A percentile compares a stretch with the other conserved stretches of the same genome.
These are phyloP conservation scores for Mucor piriformis DNA, from an alignment of 371 early-diverging fungal genomes.

Conservation along the genomic window DNA sequence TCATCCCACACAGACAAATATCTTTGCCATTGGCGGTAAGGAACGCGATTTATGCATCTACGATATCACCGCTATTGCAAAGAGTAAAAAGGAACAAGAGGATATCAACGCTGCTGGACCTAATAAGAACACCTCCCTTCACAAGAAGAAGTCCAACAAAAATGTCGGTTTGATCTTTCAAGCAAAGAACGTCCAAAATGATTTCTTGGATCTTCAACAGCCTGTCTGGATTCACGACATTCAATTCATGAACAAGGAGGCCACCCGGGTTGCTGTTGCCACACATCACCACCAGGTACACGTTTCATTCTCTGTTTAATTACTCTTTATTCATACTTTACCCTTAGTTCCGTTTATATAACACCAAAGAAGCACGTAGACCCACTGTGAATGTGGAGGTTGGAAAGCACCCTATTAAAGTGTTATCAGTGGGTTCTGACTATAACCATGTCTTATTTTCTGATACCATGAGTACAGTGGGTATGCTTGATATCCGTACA, in stretches of 20 bases:
- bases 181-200: constrained; percentile 75
- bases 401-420: constrained; percentile 70
- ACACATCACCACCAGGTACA: constrained; percentile 77
- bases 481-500: constrained; percentile 66
- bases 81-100: constrained; percentile 24
- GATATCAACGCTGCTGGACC: constrained; percentile 22
- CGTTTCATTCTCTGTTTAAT: background rate
- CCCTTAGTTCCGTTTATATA: constrained; percentile 75
- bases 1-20: constrained; percentile 62
- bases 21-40: constrained; percentile 87
- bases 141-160: constrained; percentile 43
- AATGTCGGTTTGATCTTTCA: constrained; percentile 58
- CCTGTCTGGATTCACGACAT: constrained; percentile 90
- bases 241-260: constrained; percentile 64
- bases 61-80: constrained; percentile 54
- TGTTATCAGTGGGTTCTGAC: constrained; percentile 47
- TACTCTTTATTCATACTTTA: background rate
- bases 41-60: constrained; percentile 83
- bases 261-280: constrained; percentile 60
- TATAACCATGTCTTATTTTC: constrained; percentile 70
- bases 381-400: constrained; percentile 70
- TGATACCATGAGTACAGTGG: constrained; percentile 77
- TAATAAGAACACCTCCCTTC: constrained; percentile 28
- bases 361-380: constrained; percentile 68
- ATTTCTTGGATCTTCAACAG: constrained; percentile 79